Base-by-base conservation (phyloP, 2,329 filamentous ascomycete species). In the Clonostachys rhizophaga region DNA sequence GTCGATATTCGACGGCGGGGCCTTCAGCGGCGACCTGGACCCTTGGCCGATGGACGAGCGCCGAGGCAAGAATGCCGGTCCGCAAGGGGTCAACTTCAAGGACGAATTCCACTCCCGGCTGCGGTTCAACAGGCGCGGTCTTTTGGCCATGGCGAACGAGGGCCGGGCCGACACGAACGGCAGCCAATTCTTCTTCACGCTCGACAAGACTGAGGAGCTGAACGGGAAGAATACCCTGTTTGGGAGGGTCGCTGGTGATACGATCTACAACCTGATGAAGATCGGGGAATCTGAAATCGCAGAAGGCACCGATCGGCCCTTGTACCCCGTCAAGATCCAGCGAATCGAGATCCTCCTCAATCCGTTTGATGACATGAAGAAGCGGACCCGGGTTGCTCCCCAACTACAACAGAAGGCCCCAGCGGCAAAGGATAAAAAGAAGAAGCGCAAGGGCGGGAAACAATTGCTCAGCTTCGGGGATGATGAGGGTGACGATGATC, bases 131-230 rank as follows among this genome's bases (percentile, higher is more conserved):
- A 78, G 94, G 43, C 79, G 94, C 50, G 94, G 94, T 0, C 70
- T 97, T 57, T 69, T 99, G 56, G 94, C 89, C n/a, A 96, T 97
- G 91, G 94, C 94, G 30, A 97, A 97, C 66, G 86, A 88, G 51
- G 86, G 91, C 42, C 72, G 70, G 45, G 78, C 79, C 33, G 77
- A 91, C 58, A 88, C 88, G 47, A 97, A 97, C 69, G 89, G 90
- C 34, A 96, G 90, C 65, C 94, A 99, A 67, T 97, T 97, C 75
- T 99, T 99, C 72, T 85, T 99, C 51, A 97, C 94, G 0, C 70
- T 99, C 46, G 91, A 83, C 52, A 91, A 86, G 61, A 76, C 91
- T 20, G 84, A 90, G 24, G 91, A 97, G 71, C 66, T 99, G 59
- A 89, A 87, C 55, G 87, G 86, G 45, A 89, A 89, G 68, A 96